phyloP scores from a whole-genome alignment of 495 filamentous ascomycete genomes.

The Aspergillus kassunensis region DNA sequence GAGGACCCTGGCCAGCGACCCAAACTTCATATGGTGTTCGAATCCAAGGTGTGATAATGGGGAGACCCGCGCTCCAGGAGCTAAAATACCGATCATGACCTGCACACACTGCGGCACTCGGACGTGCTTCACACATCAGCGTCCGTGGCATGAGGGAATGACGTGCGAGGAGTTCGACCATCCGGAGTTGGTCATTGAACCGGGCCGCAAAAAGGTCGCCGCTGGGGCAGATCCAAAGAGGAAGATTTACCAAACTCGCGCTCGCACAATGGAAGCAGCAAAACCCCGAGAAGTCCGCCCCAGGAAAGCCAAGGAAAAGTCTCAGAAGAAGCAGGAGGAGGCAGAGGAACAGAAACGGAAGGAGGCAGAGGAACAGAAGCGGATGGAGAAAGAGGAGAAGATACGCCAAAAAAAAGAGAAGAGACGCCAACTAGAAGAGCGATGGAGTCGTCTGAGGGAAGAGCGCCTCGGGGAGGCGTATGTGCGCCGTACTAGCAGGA shows the following conservation, averaged over 20 bases:
- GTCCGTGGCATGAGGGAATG: constrained; percentile 5
- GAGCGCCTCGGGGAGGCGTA: constrained; percentile 2
- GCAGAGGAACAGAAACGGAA: not conserved
- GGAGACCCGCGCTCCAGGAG: constrained; percentile 4
- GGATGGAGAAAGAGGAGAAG: not conserved
- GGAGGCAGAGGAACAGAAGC: not conserved
- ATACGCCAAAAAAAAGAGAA: not conserved
- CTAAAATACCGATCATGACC: constrained; percentile 3
- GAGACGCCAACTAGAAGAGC: not conserved
- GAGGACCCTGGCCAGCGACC: not conserved
- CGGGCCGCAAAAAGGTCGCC: not conserved
- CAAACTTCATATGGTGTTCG: constrained; percentile 8
- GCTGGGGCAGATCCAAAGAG: too few species aligned
- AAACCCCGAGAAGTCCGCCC: too few species aligned
- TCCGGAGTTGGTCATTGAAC: not conserved
- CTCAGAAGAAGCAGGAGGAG: not conserved
- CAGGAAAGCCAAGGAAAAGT: too few species aligned
- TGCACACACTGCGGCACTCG: not conserved
- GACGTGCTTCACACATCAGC: constrained; percentile 6
- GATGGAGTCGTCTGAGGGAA: not conserved
- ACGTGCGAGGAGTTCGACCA: constrained; percentile 5
- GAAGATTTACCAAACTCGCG: too few species aligned
- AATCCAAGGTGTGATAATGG: not conserved
- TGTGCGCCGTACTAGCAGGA: not conserved
- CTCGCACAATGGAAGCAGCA: too few species aligned